These are phyloP conservation scores for Anisodus tanguticus DNA, from an alignment of 257 asterid species.

Conservation along the genomic window DNA sequence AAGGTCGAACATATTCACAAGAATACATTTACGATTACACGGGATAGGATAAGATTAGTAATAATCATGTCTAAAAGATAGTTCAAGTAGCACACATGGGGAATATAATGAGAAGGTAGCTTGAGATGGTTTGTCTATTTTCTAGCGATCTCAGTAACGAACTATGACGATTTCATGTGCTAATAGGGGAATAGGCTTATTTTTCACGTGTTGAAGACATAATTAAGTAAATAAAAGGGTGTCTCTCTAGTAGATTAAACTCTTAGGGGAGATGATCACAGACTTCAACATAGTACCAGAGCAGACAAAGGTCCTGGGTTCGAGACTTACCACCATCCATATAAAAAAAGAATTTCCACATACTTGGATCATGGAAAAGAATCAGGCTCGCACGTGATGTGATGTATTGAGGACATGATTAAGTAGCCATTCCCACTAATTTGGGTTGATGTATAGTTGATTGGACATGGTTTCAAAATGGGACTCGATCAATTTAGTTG, in stretches of 20 bases:
- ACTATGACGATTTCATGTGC: background rate
- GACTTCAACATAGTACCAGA: background rate
- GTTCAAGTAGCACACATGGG: background rate
- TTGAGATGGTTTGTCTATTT: constrained; percentile 1
- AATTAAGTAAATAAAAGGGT: background rate
- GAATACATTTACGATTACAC: background rate
- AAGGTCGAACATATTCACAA: background rate
- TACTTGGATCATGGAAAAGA: too few relatives aligned
- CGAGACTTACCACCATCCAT: background rate
- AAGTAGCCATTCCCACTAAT: background rate
- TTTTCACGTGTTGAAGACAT: background rate
- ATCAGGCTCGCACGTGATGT: background rate
- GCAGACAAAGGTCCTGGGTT: background rate
- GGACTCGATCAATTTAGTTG: background rate
- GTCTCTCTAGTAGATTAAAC: background rate
- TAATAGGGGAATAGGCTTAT: background rate
- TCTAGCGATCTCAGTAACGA: background rate
- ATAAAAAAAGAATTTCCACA: background rate
- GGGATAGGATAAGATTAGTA: background rate
- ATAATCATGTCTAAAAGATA: background rate
- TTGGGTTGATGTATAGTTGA: background rate
- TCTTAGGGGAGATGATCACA: background rate
- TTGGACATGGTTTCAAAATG: background rate
- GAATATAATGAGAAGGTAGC: background rate
- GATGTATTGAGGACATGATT: background rate